Base-by-base conservation (phyloP, 257 asterid species). In the Fraxinus quadrangulata region DNA sequence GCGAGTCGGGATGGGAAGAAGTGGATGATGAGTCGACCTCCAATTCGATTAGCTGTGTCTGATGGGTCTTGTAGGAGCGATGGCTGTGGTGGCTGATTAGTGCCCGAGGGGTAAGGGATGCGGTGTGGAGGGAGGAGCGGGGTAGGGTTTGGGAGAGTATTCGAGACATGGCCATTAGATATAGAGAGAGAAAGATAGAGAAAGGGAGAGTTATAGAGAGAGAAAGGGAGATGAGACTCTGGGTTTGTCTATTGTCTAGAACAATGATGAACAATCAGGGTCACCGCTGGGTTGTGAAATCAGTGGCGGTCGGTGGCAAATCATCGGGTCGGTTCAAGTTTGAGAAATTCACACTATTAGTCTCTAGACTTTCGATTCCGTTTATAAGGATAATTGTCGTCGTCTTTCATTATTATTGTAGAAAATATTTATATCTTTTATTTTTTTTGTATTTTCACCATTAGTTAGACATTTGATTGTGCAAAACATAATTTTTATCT, bases 41-140 rank as follows among this genome's bases (percentile, higher is more conserved):
- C 11, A 80, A 74, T 51, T 85, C 87, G 31, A 85, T 75, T 19
- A 87, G 80, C 68, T 86, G 86, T 8, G 86, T 88, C 75, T 69
- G 79, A 66, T 79, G 76, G 59, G 83, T 4, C 71, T 88, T 88
- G 86, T 26, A 84, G 73, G 91, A 88, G 67, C 88, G 87, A 81
- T 85, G 78, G 77, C 91, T 89, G 79, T 68, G 84, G 85, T 74
- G 81, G 84, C 67, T 73, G 84, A 82, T 67, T 13, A 82, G 49
- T 42, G 88, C 77, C 1, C 82, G 81, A 17, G 67, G 61, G 47
- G 65, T 75, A 82, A 80, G 84, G 69, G 82, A 78, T 72, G 84
- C 61, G 24, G 40, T 76, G 37, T 69, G 65, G 36, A 59, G 31
- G 69, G 80, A 63, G 74, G 84, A 78, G 51, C 78, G 86, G 65